Conservation (phyloP, 257 asterid species). For the Penstemon davidsonii region DNA sequence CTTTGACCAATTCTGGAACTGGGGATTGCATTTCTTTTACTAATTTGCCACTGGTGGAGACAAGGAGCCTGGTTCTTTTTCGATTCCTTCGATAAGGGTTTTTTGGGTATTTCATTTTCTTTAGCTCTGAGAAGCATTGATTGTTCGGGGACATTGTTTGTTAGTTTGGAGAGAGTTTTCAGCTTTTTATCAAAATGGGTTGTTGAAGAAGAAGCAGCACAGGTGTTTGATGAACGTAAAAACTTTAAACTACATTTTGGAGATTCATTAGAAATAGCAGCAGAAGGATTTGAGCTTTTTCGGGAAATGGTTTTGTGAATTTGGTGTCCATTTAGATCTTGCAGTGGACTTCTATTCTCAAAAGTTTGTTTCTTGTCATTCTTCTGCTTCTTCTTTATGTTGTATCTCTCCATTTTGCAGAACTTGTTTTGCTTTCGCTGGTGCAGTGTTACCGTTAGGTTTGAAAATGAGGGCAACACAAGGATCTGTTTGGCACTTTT, state of each 20-base stretch:
- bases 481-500: no score
- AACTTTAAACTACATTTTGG: conserved; percentile 34
- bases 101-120: conserved; percentile 37
- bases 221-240: conserved; percentile 26
- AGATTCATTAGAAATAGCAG: conserved; percentile 23
- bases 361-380: conserved; percentile 10
- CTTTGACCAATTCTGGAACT: conserved; percentile 29
- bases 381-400: conserved; percentile 22
- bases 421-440: background rate
- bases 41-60: conserved; percentile 21
- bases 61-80: conserved; percentile 29
- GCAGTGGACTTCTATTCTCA: conserved; percentile 42
- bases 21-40: conserved; percentile 28
- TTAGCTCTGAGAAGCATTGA: conserved; percentile 36
- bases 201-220: conserved; percentile 33
- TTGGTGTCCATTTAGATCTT: conserved; percentile 41
- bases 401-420: conserved; percentile 31
- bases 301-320: conserved; percentile 1
- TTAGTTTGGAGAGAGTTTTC: conserved; percentile 21
- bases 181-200: conserved; percentile 28
- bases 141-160: conserved; percentile 21
- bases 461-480: no score
- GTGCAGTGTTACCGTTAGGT: no score
- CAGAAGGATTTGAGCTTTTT: conserved; percentile 24
- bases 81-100: conserved; percentile 38